A percentile compares a stretch with the other conserved stretches of the same genome.
These are phyloP conservation scores for Gloeopeniophorella convolvens DNA, from an alignment of 768 basidiomycete genomes.

Conservation along the genomic window DNA sequence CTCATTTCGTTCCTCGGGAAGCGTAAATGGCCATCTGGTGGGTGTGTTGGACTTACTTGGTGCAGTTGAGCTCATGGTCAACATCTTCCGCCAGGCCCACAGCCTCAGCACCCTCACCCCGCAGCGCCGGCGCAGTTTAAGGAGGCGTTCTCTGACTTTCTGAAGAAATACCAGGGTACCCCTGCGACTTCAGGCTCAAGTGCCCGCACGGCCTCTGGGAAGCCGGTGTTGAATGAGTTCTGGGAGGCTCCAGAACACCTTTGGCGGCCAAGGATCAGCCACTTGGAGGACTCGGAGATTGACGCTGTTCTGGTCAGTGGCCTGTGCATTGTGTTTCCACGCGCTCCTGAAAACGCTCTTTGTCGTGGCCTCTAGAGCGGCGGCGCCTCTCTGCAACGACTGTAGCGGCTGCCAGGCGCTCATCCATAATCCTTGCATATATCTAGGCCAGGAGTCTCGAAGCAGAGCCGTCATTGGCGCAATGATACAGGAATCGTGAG, in stretches of 20 bases:
- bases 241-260: constrained; percentile 64
- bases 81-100: constrained; percentile 26
- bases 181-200: neutral
- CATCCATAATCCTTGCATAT: neutral
- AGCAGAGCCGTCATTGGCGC: constrained; percentile 29
- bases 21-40: constrained; percentile 17
- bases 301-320: constrained; percentile 56
- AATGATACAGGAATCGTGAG: constrained; percentile 21
- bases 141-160: constrained; percentile 41
- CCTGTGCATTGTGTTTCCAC: neutral
- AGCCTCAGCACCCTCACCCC: constrained; percentile 51
- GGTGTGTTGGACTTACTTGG: neutral
- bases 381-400: constrained; percentile 49
- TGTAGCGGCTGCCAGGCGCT: constrained; percentile 11
- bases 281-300: constrained; percentile 53
- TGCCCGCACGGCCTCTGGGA: neutral
- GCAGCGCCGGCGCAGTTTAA: constrained; percentile 58
- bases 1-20: constrained; percentile 26
- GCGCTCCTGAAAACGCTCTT: neutral
- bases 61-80: neutral
- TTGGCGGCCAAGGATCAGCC: constrained; percentile 45
- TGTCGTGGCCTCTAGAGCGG: constrained; percentile 43
- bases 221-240: constrained; percentile 36
- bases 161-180: constrained; percentile 30
- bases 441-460: constrained; percentile 35